Evolutionary conservation across 2,329 filamentous ascomycete genomes (phyloP), one percentile per base, ranked within the genome.

Genomic region (Ophiobolus disseminans): DNA sequence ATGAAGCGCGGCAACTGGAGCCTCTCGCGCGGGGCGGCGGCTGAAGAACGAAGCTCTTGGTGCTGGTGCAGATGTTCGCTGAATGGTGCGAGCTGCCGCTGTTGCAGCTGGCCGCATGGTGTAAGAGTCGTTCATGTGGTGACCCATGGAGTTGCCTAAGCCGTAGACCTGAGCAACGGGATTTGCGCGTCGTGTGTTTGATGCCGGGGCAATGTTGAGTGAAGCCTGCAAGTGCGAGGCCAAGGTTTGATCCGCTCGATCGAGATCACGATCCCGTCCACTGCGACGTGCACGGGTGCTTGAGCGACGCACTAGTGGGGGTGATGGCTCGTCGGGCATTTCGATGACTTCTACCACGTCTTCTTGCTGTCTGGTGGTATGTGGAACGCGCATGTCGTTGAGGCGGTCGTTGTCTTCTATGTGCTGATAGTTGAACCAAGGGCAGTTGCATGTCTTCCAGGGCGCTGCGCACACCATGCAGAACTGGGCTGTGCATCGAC

Each of bases 401-500:
- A 83, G 68, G 3, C 77, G 77, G 55, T 88, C 85, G 10, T 75
- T 75, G 41, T 85, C 83, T 4, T 75, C 62, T 14, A 73, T 63
- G 42, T 73, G 63, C 13, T 63, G 80, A 61, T 86, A 83, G 66
- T 86, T 89, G 77, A 92, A 91, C 85, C 86, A 90, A 0, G 89
- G 87, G 58, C 91, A 96, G 43, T 89, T 85, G 66, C 91, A 96
- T 1, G 80, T 86, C 74, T 90, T 93, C 90, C 91, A 95, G 61
- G 88, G 88, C 23, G 78, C 69, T 17, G 89, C 91, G 67, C 91
- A 96, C 20, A 90, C 81, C 83, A 94, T 91, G 75, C 91, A 96
- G 65, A 95, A 95, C 62, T 95, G 83, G 21, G 89, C 89, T 44
- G 84, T 87, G 65, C 91, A 96, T 45, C 86, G 88, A 69, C 87